These are phyloP conservation scores for Huntiella moniliformis DNA, from an alignment of 2,329 filamentous ascomycete species.

Conservation along the genomic window DNA sequence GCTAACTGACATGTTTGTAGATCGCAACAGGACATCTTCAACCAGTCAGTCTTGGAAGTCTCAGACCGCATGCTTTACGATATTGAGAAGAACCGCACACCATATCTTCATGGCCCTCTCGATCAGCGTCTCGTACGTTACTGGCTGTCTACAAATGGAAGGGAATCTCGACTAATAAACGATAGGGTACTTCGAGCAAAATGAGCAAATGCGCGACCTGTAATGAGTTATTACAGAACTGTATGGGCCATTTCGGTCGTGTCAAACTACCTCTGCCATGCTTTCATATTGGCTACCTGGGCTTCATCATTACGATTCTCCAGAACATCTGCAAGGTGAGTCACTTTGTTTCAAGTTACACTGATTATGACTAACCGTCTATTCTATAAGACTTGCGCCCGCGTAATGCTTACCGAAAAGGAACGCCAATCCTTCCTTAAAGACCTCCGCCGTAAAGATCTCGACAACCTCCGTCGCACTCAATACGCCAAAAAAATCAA, in stretches of 20 bases:
- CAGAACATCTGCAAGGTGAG: slow-evolving; percentile 80
- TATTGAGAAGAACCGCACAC: slow-evolving; percentile 56
- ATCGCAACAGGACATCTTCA: slow-evolving; percentile 85
- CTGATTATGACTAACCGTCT: slow-evolving; percentile 5
- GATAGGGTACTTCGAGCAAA: slow-evolving; percentile 68
- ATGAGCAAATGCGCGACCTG: slow-evolving; percentile 65
- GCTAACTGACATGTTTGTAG: slow-evolving; percentile 22
- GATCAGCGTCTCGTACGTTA: slow-evolving; percentile 53
- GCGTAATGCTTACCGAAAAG: slow-evolving; percentile 61
- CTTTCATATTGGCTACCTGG: slow-evolving; percentile 92
- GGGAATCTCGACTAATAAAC: neutral
- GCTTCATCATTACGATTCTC: slow-evolving; percentile 76
- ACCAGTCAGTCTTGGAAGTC: slow-evolving; percentile 84
- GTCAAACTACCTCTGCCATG: slow-evolving; percentile 77
- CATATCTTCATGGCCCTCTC: slow-evolving; percentile 68
- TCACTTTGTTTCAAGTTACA: neutral
- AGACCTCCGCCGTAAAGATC: slow-evolving; percentile 57
- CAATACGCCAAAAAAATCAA: slow-evolving; percentile 76
- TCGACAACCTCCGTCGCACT: slow-evolving; percentile 74
- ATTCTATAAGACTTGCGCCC: slow-evolving; percentile 49
- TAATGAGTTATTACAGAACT: slow-evolving; percentile 59
- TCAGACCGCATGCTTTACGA: slow-evolving; percentile 92
- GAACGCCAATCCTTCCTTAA: slow-evolving; percentile 63
- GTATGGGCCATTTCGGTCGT: slow-evolving; percentile 90
- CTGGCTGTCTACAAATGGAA: neutral